These are phyloP conservation scores for Urochloa ruziziensis DNA, from an alignment of 176 grass and related monocot genomes.

Conservation along the genomic window DNA sequence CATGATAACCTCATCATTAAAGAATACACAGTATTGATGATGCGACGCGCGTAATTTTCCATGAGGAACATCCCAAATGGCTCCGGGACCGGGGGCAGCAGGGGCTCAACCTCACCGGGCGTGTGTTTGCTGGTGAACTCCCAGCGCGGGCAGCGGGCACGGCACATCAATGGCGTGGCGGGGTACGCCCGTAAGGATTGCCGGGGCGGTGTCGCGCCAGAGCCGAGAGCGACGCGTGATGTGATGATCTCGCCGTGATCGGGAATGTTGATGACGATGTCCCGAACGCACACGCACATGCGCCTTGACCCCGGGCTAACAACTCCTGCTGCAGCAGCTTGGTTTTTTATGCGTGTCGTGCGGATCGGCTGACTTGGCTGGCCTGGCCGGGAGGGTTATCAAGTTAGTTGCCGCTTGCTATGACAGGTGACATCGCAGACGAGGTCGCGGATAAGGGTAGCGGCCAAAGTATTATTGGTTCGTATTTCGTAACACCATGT, in stretches of 20 bases:
- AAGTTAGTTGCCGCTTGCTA: conserved; percentile 27
- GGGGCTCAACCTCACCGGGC: not conserved
- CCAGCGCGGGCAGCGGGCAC: not conserved
- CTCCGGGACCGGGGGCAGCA: not conserved
- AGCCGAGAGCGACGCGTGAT: conserved; percentile 30
- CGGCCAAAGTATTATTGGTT: conserved; percentile 31
- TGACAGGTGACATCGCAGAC: conserved; percentile 4
- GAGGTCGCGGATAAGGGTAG: not conserved
- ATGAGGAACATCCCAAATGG: not conserved
- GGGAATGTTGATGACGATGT: conserved; percentile 36
- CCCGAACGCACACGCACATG: conserved; percentile 8
- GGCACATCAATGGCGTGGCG: conserved; percentile 5
- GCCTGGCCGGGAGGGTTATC: not conserved
- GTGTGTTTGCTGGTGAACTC: conserved; percentile 24
- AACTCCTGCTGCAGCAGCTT: not conserved
- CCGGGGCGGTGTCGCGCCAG: conserved; percentile 31
- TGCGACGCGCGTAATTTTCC: not conserved
- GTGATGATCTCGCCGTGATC: not conserved
- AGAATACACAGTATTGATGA: too few species aligned
- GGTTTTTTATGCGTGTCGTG: not conserved
- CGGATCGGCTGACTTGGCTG: not conserved
- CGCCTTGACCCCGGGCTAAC: conserved; percentile 7
- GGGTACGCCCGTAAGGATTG: not conserved
- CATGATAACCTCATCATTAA: too few species aligned
- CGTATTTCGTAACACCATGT: not conserved